Percentiles rank a stretch among this genome's conserved stretches.
phyloP scores from a whole-genome alignment of 257 asterid genomes.

The Solanum corneliomulleri region DNA sequence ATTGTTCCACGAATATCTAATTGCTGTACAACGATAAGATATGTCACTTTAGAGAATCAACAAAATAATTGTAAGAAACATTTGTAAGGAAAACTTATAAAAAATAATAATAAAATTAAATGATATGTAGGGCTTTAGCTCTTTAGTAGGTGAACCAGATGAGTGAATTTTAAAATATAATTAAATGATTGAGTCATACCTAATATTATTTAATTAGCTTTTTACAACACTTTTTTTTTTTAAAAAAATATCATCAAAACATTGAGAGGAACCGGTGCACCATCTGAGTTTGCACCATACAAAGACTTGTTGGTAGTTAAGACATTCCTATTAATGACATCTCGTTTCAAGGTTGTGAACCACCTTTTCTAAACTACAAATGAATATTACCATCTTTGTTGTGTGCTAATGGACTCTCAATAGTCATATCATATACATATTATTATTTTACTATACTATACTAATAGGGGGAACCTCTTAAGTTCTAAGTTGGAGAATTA shows the following conservation, averaged over 20 bases:
- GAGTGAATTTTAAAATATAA: not conserved
- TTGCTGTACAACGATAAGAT: too few relatives aligned
- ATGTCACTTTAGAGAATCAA: too few relatives aligned
- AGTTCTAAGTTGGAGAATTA: not conserved
- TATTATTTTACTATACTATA: too few relatives aligned
- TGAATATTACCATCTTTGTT: not conserved
- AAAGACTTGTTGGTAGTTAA: too few relatives aligned
- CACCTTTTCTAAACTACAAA: too few relatives aligned
- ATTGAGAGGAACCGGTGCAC: too few relatives aligned
- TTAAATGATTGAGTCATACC: not conserved
- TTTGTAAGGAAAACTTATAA: not conserved
- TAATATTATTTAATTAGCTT: too few relatives aligned
- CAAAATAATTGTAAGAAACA: not conserved
- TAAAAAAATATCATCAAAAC: too few relatives aligned
- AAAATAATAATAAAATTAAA: too few relatives aligned
- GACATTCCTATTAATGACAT: not conserved
- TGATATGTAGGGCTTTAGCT: too few relatives aligned
- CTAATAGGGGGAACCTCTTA: not conserved
- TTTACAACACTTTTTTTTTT: too few relatives aligned
- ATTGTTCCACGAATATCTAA: too few relatives aligned
- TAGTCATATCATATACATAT: not conserved
- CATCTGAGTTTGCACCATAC: not conserved
- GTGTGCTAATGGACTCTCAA: not conserved
- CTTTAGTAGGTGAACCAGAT: not conserved
- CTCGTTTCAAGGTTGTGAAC: not conserved